Evolutionary conservation across 2,329 filamentous ascomycete genomes (phyloP), one percentile per base, ranked within the genome.

Genomic region (Chaetothyriales sp.): DNA sequence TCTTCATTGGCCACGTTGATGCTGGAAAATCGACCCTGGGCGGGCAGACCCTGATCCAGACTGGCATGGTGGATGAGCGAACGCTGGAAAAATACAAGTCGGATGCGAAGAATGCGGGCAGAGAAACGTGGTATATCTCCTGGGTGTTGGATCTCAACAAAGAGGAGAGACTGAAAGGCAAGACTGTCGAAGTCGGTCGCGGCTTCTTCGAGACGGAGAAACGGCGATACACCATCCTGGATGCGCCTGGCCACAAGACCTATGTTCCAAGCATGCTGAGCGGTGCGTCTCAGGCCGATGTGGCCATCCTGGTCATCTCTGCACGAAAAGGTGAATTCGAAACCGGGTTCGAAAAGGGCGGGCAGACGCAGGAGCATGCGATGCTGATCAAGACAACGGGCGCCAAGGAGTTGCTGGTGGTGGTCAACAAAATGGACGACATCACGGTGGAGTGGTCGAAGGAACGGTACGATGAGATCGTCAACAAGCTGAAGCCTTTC

Each of bases 401-500:
- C 70, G 92, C 98, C 53, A 94, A 94, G 76, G 95, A 95, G 72
- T 77, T 98, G 51, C 76, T 96, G 45, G 83, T 98, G 26, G 92
- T 78, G 49, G 89, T 95, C 66, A 98, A 98, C 79, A 98, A 98
- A 77, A 98, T 98, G 93, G 92, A 98, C 65, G 92, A 98, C 65
- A 75, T 83, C 9, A 98, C 92, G 2, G 93, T 98, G 48, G 80
- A 95, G 64, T 98, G 93, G 93, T 92, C 85, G 50, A 80, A 95
- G 61, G 85, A 86, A 43, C 83, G 92, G 51, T 98, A 87, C 73
- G 82, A 86, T 63, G 92, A 98, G 70, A 98, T 92, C 69, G 89
- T 81, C 2, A 81, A 81, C 59, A 98, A 96, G 73, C 79, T 98
- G 47, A 70, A 80, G 15, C 78, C 82, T 59, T 96, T 95, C 75